Evolutionary conservation across 225 moss, liverwort and hornwort species (phyloP), one percentile per base, ranked within the genome.

Genomic region (Pseudisothecium myosuroides): DNA sequence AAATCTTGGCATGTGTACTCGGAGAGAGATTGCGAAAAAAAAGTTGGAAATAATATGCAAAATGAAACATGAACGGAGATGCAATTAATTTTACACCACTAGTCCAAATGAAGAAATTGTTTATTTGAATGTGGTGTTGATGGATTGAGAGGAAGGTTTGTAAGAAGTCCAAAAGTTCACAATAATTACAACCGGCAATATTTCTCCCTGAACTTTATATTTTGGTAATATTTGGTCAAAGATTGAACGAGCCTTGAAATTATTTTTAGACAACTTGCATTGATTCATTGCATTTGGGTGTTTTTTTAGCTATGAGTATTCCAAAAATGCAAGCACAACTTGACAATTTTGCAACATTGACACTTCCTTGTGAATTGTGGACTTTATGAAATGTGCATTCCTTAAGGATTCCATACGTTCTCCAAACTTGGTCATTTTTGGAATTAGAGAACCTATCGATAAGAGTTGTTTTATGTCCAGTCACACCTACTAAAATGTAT

Each of bases 241-340:
- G 8, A 50, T 21, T 8, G 5, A 50, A 32, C 34, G 2, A 13
- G 13, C 13, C 3, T 76, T 34, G 6, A 49, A 32, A 50, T 17
- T 20, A 4, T 11, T 20, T 2, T 49, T 32, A 4, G 0, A 75
- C 7, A 21, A 19, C 1, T 76, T 76, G 20, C 21, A 50, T 50
- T 50, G 7, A 41, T 26, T 71, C 3, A 26, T 0, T 8, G 5
- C 3, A 41, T 23, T 19, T 23, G 7, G 22, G 22, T 2, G 4
- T 1, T 17, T 24, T 7, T 14, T 76, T 0, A 18, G 0, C 18
- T 31, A 11, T 0, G 1, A 9, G 11, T 47, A 17, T 0, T 74
- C 7, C 6, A 49, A 14, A 50, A 12, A 32, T 13, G 12, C 1
- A 52, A 34, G 76, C 12, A 7, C 2, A 14, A 7, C 7, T 71